Evolutionary conservation across 805 yeast genomes (phyloP).

Genomic region (Barnettozyma pratensis): DNA sequence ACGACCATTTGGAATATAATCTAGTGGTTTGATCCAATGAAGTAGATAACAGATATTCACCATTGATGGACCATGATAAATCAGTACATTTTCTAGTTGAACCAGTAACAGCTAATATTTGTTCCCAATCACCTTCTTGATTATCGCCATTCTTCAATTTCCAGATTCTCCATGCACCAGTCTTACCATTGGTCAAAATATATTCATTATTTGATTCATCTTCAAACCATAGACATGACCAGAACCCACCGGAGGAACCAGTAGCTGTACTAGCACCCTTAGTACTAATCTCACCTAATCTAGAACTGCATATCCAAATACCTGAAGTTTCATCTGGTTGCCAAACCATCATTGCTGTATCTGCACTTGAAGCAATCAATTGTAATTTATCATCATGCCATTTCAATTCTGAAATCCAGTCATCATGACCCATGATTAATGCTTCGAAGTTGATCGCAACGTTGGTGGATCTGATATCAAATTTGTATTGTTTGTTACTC

Average conservation of each 20-base stretch:
- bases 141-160: slow-evolving; percentile 25
- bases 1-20: slow-evolving; percentile 61
- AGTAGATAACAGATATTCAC: slow-evolving; percentile 66
- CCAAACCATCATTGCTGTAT: slow-evolving; percentile 92
- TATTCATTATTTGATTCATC: slow-evolving; percentile 34
- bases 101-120: slow-evolving; percentile 65
- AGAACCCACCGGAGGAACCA: slow-evolving; percentile 80
- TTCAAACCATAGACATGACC: slow-evolving; percentile 67
- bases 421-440: slow-evolving; percentile 95
- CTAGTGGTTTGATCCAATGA: slow-evolving; percentile 94
- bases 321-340: slow-evolving; percentile 82
- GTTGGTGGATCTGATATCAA: slow-evolving; percentile 34
- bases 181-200: slow-evolving; percentile 79
- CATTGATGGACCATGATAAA: slow-evolving; percentile 64
- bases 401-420: slow-evolving; percentile 82
- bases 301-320: slow-evolving; percentile 75
- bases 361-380: slow-evolving; percentile 84
- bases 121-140: slow-evolving; percentile 36
- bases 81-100: slow-evolving; percentile 72
- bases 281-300: slow-evolving; percentile 88
- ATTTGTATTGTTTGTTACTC: slow-evolving; percentile 69
- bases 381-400: slow-evolving; percentile 65
- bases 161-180: slow-evolving; percentile 92
- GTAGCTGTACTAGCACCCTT: slow-evolving; percentile 99
- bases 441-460: slow-evolving; percentile 82